phyloP scores from a whole-genome alignment of 2,329 filamentous ascomycete species.

The Epichloe amarillans region DNA sequence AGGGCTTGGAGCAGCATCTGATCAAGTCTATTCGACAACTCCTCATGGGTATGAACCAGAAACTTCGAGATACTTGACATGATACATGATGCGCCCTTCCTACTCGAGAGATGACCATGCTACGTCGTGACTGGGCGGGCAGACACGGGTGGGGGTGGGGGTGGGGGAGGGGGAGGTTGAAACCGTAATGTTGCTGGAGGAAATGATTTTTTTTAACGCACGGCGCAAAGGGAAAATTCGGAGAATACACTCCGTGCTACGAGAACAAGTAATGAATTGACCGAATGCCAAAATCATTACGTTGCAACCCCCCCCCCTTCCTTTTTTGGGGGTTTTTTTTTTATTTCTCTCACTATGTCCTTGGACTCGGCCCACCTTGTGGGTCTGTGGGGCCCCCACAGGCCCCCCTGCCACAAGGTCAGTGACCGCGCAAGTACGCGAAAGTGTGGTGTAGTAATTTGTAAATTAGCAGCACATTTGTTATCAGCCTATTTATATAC shows the following conservation, averaged over 20 bases:
- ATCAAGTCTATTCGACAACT: conserved; percentile 28
- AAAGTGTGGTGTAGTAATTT: too few relatives aligned
- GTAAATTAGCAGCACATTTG: too few relatives aligned
- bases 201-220: neutral
- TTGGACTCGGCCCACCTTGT: too few relatives aligned
- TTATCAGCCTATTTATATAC: too few relatives aligned
- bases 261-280: neutral
- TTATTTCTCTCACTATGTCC: too few relatives aligned
- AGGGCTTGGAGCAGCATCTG: conserved; percentile 27
- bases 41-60: conserved; percentile 26
- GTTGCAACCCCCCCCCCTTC: neutral
- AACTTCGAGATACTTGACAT: conserved; percentile 14
- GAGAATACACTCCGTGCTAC: neutral
- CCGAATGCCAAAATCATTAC: neutral
- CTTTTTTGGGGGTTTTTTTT: too few relatives aligned
- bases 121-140: too few relatives aligned
- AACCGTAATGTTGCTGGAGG: neutral
- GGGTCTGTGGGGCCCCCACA: too few relatives aligned
- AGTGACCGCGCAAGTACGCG: too few relatives aligned
- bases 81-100: neutral
- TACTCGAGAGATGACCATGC: too few relatives aligned
- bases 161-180: neutral
- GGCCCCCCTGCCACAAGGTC: too few relatives aligned
- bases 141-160: too few relatives aligned
- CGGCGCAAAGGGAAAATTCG: neutral